Evolutionary conservation across 1,284 basidiomycete species (phyloP).

Genomic region (Malassezia nana): DNA sequence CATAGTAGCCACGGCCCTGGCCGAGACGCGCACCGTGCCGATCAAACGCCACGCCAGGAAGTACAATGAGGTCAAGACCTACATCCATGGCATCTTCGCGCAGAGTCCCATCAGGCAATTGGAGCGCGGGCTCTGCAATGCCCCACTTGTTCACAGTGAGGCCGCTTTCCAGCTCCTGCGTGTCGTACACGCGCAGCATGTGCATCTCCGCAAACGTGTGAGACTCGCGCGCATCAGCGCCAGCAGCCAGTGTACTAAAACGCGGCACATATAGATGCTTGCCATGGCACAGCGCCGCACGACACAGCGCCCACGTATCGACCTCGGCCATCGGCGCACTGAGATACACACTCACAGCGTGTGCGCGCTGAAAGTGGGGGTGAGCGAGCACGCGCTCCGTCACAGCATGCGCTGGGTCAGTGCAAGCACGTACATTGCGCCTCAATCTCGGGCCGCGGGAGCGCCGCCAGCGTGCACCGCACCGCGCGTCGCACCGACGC

Average conservation of each 20-base stretch:
- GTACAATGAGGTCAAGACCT: slow-evolving; percentile 49
- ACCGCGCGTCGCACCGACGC: neutral
- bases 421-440: neutral
- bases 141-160: slow-evolving; percentile 48
- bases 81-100: slow-evolving; percentile 37
- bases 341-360: slow-evolving; percentile 46
- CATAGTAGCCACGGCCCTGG: slow-evolving; percentile 51
- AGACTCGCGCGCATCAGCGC: slow-evolving; percentile 17
- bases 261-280: slow-evolving; percentile 49
- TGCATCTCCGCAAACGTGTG: slow-evolving; percentile 46
- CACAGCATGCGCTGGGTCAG: neutral
- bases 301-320: slow-evolving; percentile 47
- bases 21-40: slow-evolving; percentile 44
- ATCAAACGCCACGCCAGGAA: slow-evolving; percentile 50
- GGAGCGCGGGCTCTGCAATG: slow-evolving; percentile 46
- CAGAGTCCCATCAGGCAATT: slow-evolving; percentile 26
- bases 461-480: neutral
- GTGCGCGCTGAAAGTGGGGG: slow-evolving; percentile 34
- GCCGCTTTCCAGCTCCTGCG: slow-evolving; percentile 28
- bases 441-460: neutral
- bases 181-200: slow-evolving; percentile 47
- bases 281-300: slow-evolving; percentile 31
- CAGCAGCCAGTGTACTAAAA: slow-evolving; percentile 36
- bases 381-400: neutral
- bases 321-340: slow-evolving; percentile 47